Evolutionary conservation across 495 filamentous ascomycete genomes (phyloP), one percentile per base, ranked within the genome.

Genomic region (Ramalina peruviana): DNA sequence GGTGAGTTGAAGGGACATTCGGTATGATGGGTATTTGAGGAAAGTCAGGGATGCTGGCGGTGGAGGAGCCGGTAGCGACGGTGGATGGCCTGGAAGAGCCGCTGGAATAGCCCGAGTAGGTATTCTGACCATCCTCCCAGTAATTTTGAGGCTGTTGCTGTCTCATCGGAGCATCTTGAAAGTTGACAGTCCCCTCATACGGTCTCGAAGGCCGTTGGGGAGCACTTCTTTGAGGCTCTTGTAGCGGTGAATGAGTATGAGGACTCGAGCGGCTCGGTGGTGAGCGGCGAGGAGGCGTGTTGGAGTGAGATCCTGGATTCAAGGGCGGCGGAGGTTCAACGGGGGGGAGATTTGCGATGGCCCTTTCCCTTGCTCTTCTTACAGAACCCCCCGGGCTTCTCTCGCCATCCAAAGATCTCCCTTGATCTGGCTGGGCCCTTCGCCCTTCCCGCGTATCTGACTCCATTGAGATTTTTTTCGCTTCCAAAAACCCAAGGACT

Each of bases 181-280:
- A 61, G 40, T 73, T 75, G 39, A 66, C 76, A 46, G 67, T 77
- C 39, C 75, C 76, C 61, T 66, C 66, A 57, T 68, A 79, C 54
- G 82, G 83, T 38, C 80, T 74, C 36, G 77, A 78, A 20, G 84
- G 84, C 53, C 83, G 72, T 62, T 77, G 76, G 11, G 83, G 83
- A 39, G 81, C 74, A 54, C 75, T 72, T 27, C 75, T 72, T 63
- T 55, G 74, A 70, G 56, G 71, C 58, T 45, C 57, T 58, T 43
- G 61, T 64, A 54, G 55, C 66, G 54, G 56, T 65, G 46, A 61
- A 58, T 59, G 54, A 55, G 19, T 52, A 60, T 41, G 49, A 47
- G 23, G 69, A 58, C 30, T 71, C 60, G 51, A 69, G 56, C 10
- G 74, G 66, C 55, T 52, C 66, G 62, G 39, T 60, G 55, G 25